Conservation (phyloP, 345 rosid species). For the Moringa oleifera region DNA sequence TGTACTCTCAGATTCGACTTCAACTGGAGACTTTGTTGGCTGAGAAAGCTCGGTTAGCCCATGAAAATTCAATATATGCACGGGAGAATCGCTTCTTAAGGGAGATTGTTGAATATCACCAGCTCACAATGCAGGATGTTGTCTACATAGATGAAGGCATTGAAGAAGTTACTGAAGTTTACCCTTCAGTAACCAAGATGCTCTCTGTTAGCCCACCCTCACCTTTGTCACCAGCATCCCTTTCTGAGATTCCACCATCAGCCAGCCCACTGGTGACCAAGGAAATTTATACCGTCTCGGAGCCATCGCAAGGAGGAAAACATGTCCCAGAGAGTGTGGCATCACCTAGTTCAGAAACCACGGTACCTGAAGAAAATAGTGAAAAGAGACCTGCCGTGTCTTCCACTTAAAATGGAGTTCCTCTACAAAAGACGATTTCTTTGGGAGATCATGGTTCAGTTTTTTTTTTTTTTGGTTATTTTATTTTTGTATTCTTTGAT, state of each 20-base stretch:
- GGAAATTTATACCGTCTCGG: conserved; percentile 23
- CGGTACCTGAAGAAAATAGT: conserved; percentile 16
- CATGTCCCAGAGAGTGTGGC: conserved; percentile 16
- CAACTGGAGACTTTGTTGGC: conserved; percentile 95
- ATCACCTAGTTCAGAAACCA: conserved; percentile 6
- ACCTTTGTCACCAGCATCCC: conserved; percentile 46
- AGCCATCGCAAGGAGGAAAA: conserved; percentile 15
- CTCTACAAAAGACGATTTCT: not conserved
- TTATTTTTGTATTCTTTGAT: not conserved
- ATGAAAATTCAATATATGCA: conserved; percentile 74
- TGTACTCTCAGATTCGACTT: conserved; percentile 61
- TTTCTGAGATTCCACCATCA: conserved; percentile 25
- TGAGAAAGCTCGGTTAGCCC: conserved; percentile 92
- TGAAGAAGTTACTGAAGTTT: conserved; percentile 72
- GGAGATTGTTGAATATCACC: conserved; percentile 95
- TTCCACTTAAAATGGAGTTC: conserved; percentile 14
- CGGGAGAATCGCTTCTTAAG: conserved; percentile 90
- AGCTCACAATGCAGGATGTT: conserved; percentile 92
- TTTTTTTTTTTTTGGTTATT: too few species aligned
- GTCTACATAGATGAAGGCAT: conserved; percentile 84
- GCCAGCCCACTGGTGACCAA: conserved; percentile 15
- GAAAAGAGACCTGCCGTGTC: conserved; percentile 17
- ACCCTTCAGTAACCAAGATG: conserved; percentile 45
- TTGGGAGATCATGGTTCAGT: not conserved
- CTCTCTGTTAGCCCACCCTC: conserved; percentile 54